These are phyloP conservation scores for Mariannaea elegans DNA, from an alignment of 2,329 filamentous ascomycete genomes.

Conservation along the genomic window DNA sequence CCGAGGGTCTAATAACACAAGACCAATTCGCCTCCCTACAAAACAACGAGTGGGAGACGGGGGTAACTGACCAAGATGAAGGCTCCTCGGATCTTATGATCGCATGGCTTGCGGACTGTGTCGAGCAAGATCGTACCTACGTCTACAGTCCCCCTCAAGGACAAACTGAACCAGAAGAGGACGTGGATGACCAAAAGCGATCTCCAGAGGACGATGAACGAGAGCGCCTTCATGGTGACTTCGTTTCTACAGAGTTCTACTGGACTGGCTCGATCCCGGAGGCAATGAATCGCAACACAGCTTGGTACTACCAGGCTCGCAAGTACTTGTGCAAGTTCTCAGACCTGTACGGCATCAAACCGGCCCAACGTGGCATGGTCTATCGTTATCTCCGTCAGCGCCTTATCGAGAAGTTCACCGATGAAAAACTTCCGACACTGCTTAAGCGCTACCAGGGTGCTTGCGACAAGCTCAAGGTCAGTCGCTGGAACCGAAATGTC, in stretches of 20 bases:
- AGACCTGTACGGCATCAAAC: constrained; percentile 70
- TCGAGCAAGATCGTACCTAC: constrained; percentile 33
- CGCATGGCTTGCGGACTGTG: constrained; percentile 27
- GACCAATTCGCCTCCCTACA: constrained; percentile 66
- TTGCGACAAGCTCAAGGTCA: constrained; percentile 63
- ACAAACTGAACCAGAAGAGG: constrained; percentile 22
- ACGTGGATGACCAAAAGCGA: constrained; percentile 1
- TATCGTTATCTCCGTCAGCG: constrained; percentile 71
- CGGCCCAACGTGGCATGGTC: constrained; percentile 65
- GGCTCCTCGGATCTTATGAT: constrained; percentile 16
- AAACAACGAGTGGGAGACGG: constrained; percentile 35
- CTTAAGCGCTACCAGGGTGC: constrained; percentile 59
- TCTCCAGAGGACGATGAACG: constrained; percentile 31
- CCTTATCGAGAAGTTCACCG: constrained; percentile 57
- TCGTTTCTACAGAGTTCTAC: constrained; percentile 43
- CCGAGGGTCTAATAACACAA: constrained; percentile 66
- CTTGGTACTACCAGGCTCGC: constrained; percentile 26
- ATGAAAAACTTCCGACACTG: constrained; percentile 55
- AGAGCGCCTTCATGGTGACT: constrained; percentile 65
- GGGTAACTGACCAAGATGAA: neutral
- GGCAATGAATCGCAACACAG: constrained; percentile 8
- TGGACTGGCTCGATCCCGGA: constrained; percentile 27
- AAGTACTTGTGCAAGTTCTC: constrained; percentile 30
- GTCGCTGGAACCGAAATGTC: constrained; percentile 67
- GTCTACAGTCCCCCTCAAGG: constrained; percentile 32